Conservation (phyloP, 2,329 filamentous ascomycete genomes). For the Huntiella bhutanensis region DNA sequence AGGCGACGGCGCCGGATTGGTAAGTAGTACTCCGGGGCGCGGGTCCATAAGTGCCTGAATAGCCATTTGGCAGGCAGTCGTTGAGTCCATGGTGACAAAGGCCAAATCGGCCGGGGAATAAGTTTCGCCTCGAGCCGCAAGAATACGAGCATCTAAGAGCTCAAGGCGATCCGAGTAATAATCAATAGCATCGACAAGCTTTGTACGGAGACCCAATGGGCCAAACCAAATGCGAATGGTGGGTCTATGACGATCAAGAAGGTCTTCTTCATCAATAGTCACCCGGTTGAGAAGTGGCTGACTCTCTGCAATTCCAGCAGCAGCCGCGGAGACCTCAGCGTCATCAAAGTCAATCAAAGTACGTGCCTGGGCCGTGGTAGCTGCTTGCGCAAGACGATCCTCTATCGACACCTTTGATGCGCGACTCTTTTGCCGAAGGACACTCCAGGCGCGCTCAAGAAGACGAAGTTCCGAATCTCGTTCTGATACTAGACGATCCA, state of each 20-base stretch:
- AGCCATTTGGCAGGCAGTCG: constrained; percentile 83
- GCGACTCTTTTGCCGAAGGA: constrained; percentile 42
- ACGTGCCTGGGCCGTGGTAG: neutral
- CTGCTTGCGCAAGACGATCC: neutral
- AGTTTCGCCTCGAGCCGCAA: constrained; percentile 48
- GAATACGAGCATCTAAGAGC: constrained; percentile 57
- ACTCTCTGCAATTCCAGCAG: neutral
- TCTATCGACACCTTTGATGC: neutral
- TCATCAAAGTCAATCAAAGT: constrained; percentile 9
- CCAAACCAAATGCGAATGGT: constrained; percentile 63
- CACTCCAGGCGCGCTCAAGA: constrained; percentile 70
- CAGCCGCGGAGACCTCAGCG: neutral
- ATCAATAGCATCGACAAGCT: constrained; percentile 73
- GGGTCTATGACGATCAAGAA: constrained; percentile 28
- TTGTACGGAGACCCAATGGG: constrained; percentile 49
- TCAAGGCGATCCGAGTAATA: constrained; percentile 81
- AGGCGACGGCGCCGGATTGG: constrained; percentile 71
- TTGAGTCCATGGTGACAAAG: constrained; percentile 94
- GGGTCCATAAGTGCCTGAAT: constrained; percentile 89
- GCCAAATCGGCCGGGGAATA: constrained; percentile 68
- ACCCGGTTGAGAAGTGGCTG: neutral
- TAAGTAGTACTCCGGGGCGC: constrained; percentile 65
- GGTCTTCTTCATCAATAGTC: constrained; percentile 12
- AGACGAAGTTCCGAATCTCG: constrained; percentile 47
- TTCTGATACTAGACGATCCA: constrained; percentile 56